Evolutionary conservation across 208 protist genomes (phyloP), one percentile per base, ranked within the genome.

Genomic region (Trypanosoma conorhini): DNA sequence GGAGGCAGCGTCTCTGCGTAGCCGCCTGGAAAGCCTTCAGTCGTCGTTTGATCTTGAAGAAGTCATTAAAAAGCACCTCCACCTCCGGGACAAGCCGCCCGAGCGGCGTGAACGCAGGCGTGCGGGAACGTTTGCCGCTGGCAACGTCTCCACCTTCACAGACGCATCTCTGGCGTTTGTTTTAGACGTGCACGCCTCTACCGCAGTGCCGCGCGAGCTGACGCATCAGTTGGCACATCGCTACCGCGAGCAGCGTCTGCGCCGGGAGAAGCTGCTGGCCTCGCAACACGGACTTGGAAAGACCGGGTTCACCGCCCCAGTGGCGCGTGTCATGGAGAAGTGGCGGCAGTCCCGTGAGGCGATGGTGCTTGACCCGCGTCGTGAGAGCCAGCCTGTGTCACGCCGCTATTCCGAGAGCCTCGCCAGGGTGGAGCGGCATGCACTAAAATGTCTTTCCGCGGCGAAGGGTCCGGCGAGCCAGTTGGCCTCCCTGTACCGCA

Each of bases 291-390:
- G 84, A 9, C 56, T 92, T 52, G 84, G 80, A 57, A 92, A 91
- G 67, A 74, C 67, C n/a, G 89, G 89, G 8, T 81, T 95, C 30
- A 76, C 71, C 52, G 55, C 62, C 5, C 57, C 79, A 13, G 64
- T 62, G 52, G 62, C 55, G 70, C 74, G 38, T n/a, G 69, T 76
- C 48, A 62, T 95, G 76, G 86, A 87, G 69, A 79, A 82, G 62
- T 95, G 89, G 87, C 74, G 72, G 7, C 82, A 73, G 28, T 79
- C 76, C 44, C 83, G 86, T 21, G 86, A 91, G 69, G 72, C 92
- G 66, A 83, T 92, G 80, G 76, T 87, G 46, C 64, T 95, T n/a
- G 67, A 82, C 22, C 75, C 71, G 24, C 60, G 67, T 17, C 63
- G 62, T 5, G 82, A 91, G 65, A 81, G 72, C 35, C 89, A 92